Conservation (phyloP, 2,329 filamentous ascomycete genomes). For the Aureobasidium leucospermi region DNA sequence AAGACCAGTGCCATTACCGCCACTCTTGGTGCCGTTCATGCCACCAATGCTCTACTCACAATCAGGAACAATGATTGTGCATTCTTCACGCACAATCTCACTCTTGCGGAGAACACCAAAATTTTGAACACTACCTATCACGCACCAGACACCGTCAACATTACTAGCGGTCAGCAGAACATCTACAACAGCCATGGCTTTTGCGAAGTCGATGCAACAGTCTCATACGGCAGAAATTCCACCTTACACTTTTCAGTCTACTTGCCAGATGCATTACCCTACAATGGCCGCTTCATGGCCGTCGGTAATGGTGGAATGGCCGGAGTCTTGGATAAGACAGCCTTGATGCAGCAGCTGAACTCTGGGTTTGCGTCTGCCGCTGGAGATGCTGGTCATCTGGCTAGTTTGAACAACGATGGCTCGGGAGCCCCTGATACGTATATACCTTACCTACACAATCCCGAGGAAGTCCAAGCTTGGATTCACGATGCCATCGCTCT, state of each 20-base stretch:
- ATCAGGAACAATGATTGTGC: conserved; percentile 6
- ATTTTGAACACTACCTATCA: conserved; percentile 20
- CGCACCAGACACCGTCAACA: conserved; percentile 14
- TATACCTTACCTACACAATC: conserved; percentile 24
- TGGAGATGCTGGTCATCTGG: conserved; percentile 23
- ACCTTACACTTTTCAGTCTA: conserved; percentile 21
- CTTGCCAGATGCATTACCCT: conserved; percentile 20
- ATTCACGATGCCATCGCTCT: conserved; percentile 33
- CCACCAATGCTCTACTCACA: neutral
- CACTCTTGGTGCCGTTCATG: neutral
- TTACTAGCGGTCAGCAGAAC: conserved; percentile 9
- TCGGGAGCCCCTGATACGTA: conserved; percentile 21
- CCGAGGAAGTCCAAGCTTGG: conserved; percentile 27
- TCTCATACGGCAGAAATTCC: conserved; percentile 21
- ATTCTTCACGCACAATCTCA: conserved; percentile 2
- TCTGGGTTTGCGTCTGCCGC: conserved; percentile 23
- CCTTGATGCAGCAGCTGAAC: conserved; percentile 22
- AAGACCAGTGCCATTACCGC: neutral
- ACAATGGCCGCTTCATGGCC: conserved; percentile 23
- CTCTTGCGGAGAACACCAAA: conserved; percentile 14
- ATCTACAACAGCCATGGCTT: conserved; percentile 19
- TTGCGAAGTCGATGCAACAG: conserved; percentile 21
- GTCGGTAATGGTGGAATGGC: conserved; percentile 26
- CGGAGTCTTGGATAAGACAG: conserved; percentile 20
- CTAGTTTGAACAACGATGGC: conserved; percentile 21